phyloP scores from a whole-genome alignment of 768 basidiomycete species.

The Xerocomus potaroensis region DNA sequence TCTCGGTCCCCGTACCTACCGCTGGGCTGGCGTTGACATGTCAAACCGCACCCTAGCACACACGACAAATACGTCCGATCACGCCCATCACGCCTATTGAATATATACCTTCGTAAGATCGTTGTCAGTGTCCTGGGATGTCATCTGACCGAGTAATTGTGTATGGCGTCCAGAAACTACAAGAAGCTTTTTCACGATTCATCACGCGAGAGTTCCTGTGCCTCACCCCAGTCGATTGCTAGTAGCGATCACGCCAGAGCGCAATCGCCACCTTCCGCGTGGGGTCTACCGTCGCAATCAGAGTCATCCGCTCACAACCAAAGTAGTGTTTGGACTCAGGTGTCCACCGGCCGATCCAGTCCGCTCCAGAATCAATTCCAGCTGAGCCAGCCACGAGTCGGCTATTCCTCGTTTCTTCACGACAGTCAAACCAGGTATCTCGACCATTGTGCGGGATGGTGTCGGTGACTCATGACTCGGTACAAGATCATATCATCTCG shows the following conservation, averaged over 20 bases:
- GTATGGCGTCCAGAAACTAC: slow-evolving; percentile 22
- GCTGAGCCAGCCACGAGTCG: slow-evolving; percentile 48
- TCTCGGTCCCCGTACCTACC: slow-evolving; percentile 2
- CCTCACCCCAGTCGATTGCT: slow-evolving; percentile 30
- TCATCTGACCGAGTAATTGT: slow-evolving; percentile 10
- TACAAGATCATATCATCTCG: slow-evolving; percentile 68
- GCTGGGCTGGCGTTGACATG: slow-evolving; percentile 10
- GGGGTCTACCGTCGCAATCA: slow-evolving; percentile 37
- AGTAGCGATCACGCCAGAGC: slow-evolving; percentile 47
- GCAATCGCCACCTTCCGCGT: slow-evolving; percentile 43
- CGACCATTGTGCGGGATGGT: slow-evolving; percentile 9
- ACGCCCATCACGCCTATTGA: slow-evolving; percentile 35
- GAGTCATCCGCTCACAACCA: slow-evolving; percentile 26
- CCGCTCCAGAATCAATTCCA: slow-evolving; percentile 34
- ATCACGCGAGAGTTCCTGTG: slow-evolving; percentile 28
- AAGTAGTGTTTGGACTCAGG: slow-evolving; percentile 26
- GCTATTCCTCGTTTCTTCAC: slow-evolving; percentile 54
- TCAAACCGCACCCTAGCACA: slow-evolving; percentile 16
- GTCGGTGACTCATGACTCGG: slow-evolving; percentile 18
- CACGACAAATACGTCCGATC: slow-evolving; percentile 31
- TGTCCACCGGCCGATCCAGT: slow-evolving; percentile 30
- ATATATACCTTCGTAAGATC: slow-evolving; percentile 29
- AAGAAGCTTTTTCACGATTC: slow-evolving; percentile 31
- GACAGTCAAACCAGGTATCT: slow-evolving; percentile 52
- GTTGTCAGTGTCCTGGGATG: slow-evolving; percentile 5